Base-by-base conservation (phyloP, 164 flowering plant genomes). In the Nymphaea thermarum region DNA sequence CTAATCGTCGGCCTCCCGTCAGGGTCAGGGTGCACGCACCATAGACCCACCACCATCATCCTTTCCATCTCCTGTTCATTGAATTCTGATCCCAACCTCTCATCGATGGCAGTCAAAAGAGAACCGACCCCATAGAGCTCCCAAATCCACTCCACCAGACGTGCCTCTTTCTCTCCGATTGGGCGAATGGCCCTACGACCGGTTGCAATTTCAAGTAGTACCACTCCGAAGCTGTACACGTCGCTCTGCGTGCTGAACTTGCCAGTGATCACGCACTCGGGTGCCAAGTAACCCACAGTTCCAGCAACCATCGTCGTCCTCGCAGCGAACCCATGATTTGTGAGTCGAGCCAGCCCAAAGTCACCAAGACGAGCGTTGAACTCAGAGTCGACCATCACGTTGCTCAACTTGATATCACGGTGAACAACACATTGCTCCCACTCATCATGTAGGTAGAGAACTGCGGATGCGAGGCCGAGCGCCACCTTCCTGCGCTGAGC, bases 371-470 rank as follows among this genome's bases (percentile, higher is more conserved):
- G 82, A 2, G 80, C 82, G 68, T 80, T 84, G 67, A 77, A 84
- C 42, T 68, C 67, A 16, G 82, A 79, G 74, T 82, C 85, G 55
- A 84, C 18, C 85, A 84, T 80, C 5, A 84, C 74, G 68, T 82
- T 84, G 72, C 87, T 82, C 0, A 84, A 74, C 44, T 84, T 84
- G 43, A 84, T 75, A 68, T 84, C 85, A 43, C 87, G 70, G 44
- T 84, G 87, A 36, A 84, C 75, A 16, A 84, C 85, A 51, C 81
- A 79, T 60, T 84, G 87, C 60, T 84, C 87, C 80, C 87, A 76
- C 57, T 82, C 85, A 69, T 82, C 87, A 43, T 82, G 85, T 11
- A 84, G 73, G 72, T 84, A 82, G 12, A 82, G 76, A 73, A 84
- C 66, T 3, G 81, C 80, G 11, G 80, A 77, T 7, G 84, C 85